A percentile compares a stretch with the other conserved stretches of the same genome.
These are phyloP conservation scores for Cerioporus squamosus DNA, from an alignment of 1,284 basidiomycete species.

Conservation along the genomic window DNA sequence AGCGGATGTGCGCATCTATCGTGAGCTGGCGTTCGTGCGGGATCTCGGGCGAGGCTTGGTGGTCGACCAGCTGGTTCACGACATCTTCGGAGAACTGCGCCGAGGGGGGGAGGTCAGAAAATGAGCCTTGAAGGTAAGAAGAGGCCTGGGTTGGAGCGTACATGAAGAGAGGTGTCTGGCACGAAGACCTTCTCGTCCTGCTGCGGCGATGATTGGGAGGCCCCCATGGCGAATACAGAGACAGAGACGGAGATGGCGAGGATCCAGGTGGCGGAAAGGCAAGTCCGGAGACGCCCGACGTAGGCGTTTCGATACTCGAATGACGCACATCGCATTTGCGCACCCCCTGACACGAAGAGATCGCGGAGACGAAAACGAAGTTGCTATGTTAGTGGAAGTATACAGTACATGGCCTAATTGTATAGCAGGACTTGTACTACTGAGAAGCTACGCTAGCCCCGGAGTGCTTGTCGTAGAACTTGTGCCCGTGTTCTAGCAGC, in stretches of 20 bases:
- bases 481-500: constrained; percentile 56
- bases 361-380: no score
- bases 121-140: not conserved
- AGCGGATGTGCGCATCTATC: constrained; percentile 69
- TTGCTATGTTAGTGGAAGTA: no score
- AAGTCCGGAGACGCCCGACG: not conserved
- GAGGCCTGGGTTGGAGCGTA: constrained; percentile 33
- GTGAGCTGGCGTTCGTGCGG: constrained; percentile 70
- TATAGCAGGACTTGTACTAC: not conserved
- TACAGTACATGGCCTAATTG: no score
- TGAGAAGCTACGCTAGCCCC: constrained; percentile 19
- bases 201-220: constrained; percentile 63
- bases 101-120: constrained; percentile 10
- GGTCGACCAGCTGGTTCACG: constrained; percentile 74
- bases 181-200: constrained; percentile 62
- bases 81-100: constrained; percentile 76
- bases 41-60: constrained; percentile 56
- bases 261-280: not conserved
- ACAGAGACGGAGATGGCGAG: no score
- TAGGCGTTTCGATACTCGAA: no score
- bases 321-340: not conserved
- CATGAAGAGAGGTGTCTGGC: constrained; percentile 68
- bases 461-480: constrained; percentile 42
- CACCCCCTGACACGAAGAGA: not conserved
- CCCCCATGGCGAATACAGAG: constrained; percentile 55